A percentile compares a stretch with the other conserved stretches of the same genome.
Conservation (phyloP, 768 basidiomycete species). For the Tylopilus balloui region DNA sequence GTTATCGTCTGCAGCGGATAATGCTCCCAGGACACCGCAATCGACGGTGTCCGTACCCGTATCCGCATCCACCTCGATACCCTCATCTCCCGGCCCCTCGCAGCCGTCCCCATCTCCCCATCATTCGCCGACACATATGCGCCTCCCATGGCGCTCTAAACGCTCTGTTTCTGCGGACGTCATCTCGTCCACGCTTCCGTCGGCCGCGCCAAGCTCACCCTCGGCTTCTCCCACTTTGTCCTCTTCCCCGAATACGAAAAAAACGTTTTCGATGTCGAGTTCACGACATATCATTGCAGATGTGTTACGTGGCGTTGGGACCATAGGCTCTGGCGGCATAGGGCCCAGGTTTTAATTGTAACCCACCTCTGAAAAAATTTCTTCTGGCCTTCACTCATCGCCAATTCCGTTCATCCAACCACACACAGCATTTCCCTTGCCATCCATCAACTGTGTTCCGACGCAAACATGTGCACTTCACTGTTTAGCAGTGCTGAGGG, state of each 20-base stretch:
- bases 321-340: slow-evolving; percentile 21
- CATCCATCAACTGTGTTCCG: too few species aligned
- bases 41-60: neutral
- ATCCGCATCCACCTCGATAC: neutral
- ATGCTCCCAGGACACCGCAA: neutral
- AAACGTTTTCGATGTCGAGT: slow-evolving; percentile 11
- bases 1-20: neutral
- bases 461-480: neutral
- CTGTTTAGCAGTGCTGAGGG: neutral
- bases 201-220: neutral
- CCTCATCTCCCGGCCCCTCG: neutral
- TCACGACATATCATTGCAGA: slow-evolving; percentile 31
- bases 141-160: slow-evolving; percentile 9
- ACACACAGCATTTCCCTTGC: too few species aligned
- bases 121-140: slow-evolving; percentile 3
- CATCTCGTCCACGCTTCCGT: neutral
- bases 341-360: neutral
- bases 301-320: slow-evolving; percentile 42
- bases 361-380: neutral
- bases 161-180: slow-evolving; percentile 4
- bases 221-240: slow-evolving; percentile 7
- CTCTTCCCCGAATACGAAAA: slow-evolving; percentile 9
- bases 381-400: too few species aligned
- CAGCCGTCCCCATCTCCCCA: neutral
- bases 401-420: too few species aligned